phyloP scores from a whole-genome alignment of 768 basidiomycete species.

The Panus rudis region DNA sequence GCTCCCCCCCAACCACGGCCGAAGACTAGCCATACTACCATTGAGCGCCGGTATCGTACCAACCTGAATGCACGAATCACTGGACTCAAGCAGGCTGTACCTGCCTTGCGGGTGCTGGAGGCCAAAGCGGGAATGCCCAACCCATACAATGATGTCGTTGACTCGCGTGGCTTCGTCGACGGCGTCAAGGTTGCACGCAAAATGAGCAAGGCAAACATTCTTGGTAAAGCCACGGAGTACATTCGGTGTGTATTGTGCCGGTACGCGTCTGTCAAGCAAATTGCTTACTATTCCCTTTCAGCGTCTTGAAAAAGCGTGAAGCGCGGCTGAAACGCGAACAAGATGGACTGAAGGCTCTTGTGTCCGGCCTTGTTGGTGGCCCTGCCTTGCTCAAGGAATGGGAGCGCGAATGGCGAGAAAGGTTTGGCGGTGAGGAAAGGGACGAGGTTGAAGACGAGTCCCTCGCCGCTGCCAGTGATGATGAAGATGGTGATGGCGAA shows the following conservation, averaged over 20 bases:
- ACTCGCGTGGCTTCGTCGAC: conserved; percentile 81
- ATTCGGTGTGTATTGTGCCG: conserved; percentile 43
- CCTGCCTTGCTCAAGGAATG: conserved; percentile 64
- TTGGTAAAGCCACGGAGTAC: conserved; percentile 88
- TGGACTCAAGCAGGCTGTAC: conserved; percentile 71
- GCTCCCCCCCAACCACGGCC: conserved; percentile 34
- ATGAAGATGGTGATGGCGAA: conserved; percentile 48
- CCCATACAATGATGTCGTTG: conserved; percentile 47
- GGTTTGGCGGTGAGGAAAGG: conserved; percentile 70
- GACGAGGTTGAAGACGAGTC: conserved; percentile 46
- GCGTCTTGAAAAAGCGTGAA: conserved; percentile 79
- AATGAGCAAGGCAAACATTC: conserved; percentile 84
- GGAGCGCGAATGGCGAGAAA: conserved; percentile 67
- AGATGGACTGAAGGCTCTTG: conserved; percentile 61
- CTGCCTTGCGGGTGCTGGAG: conserved; percentile 75
- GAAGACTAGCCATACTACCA: conserved; percentile 89
- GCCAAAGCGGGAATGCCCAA: conserved; percentile 34
- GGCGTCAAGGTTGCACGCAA: conserved; percentile 91
- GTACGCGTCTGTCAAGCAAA: background rate
- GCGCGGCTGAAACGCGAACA: conserved; percentile 65
- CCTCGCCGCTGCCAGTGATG: conserved; percentile 35
- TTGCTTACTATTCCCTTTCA: conserved; percentile 16
- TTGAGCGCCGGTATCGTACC: conserved; percentile 82
- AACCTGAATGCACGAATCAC: conserved; percentile 85
- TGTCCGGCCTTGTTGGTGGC: conserved; percentile 69